phyloP scores from a whole-genome alignment of 768 basidiomycete genomes.

The Boletus pseudo-olivaceus region DNA sequence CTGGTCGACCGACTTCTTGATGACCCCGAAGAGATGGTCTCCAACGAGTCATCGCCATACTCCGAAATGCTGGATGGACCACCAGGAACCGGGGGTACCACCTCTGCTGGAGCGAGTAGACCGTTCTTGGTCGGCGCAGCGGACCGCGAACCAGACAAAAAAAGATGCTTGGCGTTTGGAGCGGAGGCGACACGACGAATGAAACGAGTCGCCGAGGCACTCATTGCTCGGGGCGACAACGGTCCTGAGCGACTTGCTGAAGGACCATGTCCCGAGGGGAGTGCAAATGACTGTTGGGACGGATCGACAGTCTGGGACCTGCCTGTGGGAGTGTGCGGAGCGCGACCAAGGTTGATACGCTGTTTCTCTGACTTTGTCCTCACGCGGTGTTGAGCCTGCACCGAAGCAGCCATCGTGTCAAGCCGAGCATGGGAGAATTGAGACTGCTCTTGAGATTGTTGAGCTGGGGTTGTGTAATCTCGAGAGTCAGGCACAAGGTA shows the following conservation, averaged over 20 bases:
- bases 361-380: constrained; percentile 50
- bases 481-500: constrained; percentile 29
- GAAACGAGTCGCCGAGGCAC: constrained; percentile 79
- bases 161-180: constrained; percentile 92
- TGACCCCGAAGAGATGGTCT: constrained; percentile 75
- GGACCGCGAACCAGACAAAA: constrained; percentile 58
- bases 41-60: constrained; percentile 66
- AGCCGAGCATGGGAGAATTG: constrained; percentile 3
- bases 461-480: constrained; percentile 8
- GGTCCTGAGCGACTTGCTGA: constrained; percentile 43
- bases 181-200: constrained; percentile 95
- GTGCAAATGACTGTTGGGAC: constrained; percentile 41
- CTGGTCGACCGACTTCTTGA: constrained; percentile 53
- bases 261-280: constrained; percentile 25
- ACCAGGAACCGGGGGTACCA: constrained; percentile 52
- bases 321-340: constrained; percentile 37
- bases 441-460: constrained; percentile 7
- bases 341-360: constrained; percentile 43
- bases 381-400: constrained; percentile 19
- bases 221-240: constrained; percentile 64
- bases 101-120: constrained; percentile 66
- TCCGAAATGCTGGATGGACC: constrained; percentile 49
- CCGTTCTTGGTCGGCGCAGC: constrained; percentile 70
- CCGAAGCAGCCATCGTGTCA: constrained; percentile 25
- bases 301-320: constrained; percentile 30